Evolutionary conservation across 805 yeast species (phyloP).

Genomic region (Lachancea meyersii): DNA sequence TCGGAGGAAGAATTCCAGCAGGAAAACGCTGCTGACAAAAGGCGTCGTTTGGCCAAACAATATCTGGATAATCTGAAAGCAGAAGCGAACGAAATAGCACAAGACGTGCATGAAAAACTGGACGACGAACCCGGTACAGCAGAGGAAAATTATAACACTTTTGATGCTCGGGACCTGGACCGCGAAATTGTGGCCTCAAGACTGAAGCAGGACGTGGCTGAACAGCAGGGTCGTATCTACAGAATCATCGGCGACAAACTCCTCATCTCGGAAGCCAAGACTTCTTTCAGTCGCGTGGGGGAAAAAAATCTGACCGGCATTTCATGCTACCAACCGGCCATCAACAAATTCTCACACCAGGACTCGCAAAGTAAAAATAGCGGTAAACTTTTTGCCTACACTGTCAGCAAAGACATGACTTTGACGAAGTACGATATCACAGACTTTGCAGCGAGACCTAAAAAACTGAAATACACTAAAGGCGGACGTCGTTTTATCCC

Average conservation of each 20-base stretch:
- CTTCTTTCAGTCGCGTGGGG: slow-evolving; percentile 51
- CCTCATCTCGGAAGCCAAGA: slow-evolving; percentile 36
- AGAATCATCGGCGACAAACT: slow-evolving; percentile 54
- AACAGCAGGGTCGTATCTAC: slow-evolving; percentile 77
- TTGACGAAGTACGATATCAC: slow-evolving; percentile 74
- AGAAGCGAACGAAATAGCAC: slow-evolving; percentile 40
- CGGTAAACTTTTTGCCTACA: slow-evolving; percentile 56
- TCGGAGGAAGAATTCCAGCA: slow-evolving; percentile 67
- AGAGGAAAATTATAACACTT: slow-evolving; percentile 41
- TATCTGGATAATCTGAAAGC: slow-evolving; percentile 72
- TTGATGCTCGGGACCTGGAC: slow-evolving; percentile 89
- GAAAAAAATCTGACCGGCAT: slow-evolving; percentile 48
- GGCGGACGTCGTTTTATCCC: slow-evolving; percentile 50
- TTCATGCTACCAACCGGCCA: slow-evolving; percentile 34
- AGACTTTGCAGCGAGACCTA: slow-evolving; percentile 51
- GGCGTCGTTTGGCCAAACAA: slow-evolving; percentile 90
- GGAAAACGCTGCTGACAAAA: slow-evolving; percentile 86
- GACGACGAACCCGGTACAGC: slow-evolving; percentile 13
- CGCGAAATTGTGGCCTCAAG: slow-evolving; percentile 77
- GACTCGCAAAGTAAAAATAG: slow-evolving; percentile 38
- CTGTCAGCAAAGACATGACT: slow-evolving; percentile 76
- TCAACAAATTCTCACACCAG: slow-evolving; percentile 27
- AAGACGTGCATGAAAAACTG: slow-evolving; percentile 13
- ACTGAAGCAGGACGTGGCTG: slow-evolving; percentile 83
- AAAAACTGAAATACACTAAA: slow-evolving; percentile 53